Evolutionary conservation across 2,329 filamentous ascomycete genomes (phyloP), one percentile per base, ranked within the genome.

Genomic region (Nothophoma quercina): DNA sequence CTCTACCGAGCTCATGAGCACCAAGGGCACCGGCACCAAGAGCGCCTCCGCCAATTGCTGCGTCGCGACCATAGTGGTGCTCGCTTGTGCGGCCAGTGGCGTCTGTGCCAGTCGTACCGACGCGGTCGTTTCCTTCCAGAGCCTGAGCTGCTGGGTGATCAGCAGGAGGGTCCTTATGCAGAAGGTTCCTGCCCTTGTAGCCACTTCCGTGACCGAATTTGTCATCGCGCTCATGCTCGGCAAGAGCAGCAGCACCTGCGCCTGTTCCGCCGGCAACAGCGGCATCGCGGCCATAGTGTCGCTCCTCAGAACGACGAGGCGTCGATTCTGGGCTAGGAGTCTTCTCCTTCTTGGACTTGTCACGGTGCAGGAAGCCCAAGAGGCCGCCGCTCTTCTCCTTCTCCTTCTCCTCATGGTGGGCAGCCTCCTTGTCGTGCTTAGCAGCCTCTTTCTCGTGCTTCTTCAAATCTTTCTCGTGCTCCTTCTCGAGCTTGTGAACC

Each of bases 151-250:
- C 70, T 2, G 69, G 69, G 51, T 75, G 68, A 2, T 69, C 70
- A 25, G 62, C 59, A 6, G 75, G 75, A 8, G 75, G 75, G 19
- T 77, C 73, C 56, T 78, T 78, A 62, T 77, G 75, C 32, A 78
- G 60, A 16, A 65, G 71, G 47, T 75, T 69, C 29, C 68, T 68
- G 13, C 67, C 66, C 23, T 72, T 64, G 25, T 66, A 61, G 13
- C 63, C 54, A 22, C 49, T 55, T n/a, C 47, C 51, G 10, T 53
- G 48, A 5, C 51, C 39, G 13, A 52, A 51, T 10, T 46, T 49
- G 9, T 47, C 28, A 8, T 45, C 49, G 13, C 42, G 21, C 16
- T 59, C 41, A 13, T 46, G 26, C 18, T 38, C 39, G 9, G 38
- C 38, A 12, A 53, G 38, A 21, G 54, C 56, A 35, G 61, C 61